phyloP scores from a whole-genome alignment of 1,284 basidiomycete genomes.

The Cystobasidium pallidum region DNA sequence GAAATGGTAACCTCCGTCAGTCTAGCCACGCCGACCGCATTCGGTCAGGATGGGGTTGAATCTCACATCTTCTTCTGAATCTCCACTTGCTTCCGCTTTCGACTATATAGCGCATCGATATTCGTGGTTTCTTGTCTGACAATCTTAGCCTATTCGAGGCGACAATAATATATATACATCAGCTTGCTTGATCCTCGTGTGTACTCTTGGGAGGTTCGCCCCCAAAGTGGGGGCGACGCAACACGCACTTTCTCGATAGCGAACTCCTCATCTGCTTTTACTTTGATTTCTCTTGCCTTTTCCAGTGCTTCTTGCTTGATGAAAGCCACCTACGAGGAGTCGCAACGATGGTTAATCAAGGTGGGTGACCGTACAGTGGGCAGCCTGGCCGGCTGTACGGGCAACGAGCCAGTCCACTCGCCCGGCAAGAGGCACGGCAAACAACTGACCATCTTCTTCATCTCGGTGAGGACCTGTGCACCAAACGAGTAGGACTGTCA shows the following conservation, averaged over 20 bases:
- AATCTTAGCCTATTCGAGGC: conserved; percentile 75
- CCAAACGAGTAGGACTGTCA: not conserved
- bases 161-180: not conserved
- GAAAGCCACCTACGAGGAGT: conserved; percentile 75
- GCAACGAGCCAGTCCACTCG: not conserved
- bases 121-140: conserved; percentile 90
- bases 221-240: not conserved
- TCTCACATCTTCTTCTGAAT: conserved; percentile 91
- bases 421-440: not conserved
- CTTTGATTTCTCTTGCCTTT: conserved; percentile 92
- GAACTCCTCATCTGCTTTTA: conserved; percentile 97
- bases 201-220: no score
- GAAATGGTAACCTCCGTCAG: not conserved
- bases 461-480: conserved; percentile 76
- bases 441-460: conserved; percentile 92
- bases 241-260: conserved; percentile 84
- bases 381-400: not conserved
- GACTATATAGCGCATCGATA: conserved; percentile 88
- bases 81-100: conserved; percentile 89
- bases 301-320: conserved; percentile 96
- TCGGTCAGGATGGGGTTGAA: not conserved
- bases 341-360: not conserved
- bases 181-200: no score
- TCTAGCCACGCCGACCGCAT: not conserved
- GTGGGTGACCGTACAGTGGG: not conserved